These are phyloP conservation scores for Candida cerambycidarum DNA, from an alignment of 805 yeast genomes.

Conservation along the genomic window DNA sequence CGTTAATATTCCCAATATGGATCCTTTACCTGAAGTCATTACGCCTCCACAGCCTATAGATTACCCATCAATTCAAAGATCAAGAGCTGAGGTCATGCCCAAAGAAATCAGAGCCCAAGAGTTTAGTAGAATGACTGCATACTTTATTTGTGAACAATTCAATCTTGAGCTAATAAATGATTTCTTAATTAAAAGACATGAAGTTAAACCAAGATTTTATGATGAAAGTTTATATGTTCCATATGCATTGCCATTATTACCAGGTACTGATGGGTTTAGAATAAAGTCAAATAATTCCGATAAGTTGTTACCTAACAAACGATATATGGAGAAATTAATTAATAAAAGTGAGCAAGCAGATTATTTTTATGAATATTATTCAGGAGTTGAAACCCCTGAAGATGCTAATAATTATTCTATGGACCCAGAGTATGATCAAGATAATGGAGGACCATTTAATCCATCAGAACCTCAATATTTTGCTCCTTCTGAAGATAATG, in stretches of 20 bases:
- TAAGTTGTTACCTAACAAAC: constrained; percentile 40
- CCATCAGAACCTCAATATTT: constrained; percentile 93
- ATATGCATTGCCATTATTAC: constrained; percentile 79
- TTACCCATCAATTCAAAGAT: constrained; percentile 35
- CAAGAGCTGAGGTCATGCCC: constrained; percentile 57
- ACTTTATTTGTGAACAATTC: constrained; percentile 82
- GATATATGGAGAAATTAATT: constrained; percentile 72
- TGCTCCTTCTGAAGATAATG: constrained; percentile 41
- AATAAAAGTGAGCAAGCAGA: constrained; percentile 83
- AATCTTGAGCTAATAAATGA: constrained; percentile 60
- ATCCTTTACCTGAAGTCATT: constrained; percentile 14
- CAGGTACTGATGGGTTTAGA: constrained; percentile 78
- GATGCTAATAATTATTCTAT: constrained; percentile 49
- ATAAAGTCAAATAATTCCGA: constrained; percentile 66
- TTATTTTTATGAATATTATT: constrained; percentile 87
- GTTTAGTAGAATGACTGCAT: constrained; percentile 86
- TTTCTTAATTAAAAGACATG: constrained; percentile 69
- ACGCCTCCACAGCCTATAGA: constrained; percentile 15
- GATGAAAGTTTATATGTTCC: constrained; percentile 95
- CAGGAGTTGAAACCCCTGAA: constrained; percentile 70
- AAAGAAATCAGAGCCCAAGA: constrained; percentile 61
- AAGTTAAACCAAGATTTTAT: constrained; percentile 81
- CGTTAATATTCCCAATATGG: constrained; percentile 10
- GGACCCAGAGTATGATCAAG: constrained; percentile 45
- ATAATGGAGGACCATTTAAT: constrained; percentile 61